Base-by-base conservation (phyloP, 768 basidiomycete species). In the Boletellus emodensis region DNA sequence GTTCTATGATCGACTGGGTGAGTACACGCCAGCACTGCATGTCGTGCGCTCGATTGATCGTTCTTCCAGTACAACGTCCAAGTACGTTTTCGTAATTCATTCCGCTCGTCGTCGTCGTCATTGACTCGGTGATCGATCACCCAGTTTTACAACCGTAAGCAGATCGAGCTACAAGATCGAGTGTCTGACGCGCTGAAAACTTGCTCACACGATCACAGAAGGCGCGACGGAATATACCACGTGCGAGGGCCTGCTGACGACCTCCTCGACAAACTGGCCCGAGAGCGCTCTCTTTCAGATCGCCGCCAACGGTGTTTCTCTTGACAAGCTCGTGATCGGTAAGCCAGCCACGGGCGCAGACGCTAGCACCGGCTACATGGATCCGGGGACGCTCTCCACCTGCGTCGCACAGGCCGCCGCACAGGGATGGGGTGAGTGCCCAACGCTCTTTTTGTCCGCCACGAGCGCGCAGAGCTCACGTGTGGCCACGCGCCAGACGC, bases 351-450 rank as follows among this genome's bases (percentile, higher is more conserved):
- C 65, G 22, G 32, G 62, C 1, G 60, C 58, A 3, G 75, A 76
- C 24, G 77, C 79, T 1, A 71, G 44, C 43, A 79, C 72, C 32
- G 76, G 84, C 7, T 88, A 78, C 67, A 82, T 90, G 57, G 71
- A 68, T 32, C 73, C 84, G 2, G 64, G 74, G 2, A 78, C 76
- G 14, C 71, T 90, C 17, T 77, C 82, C 0, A 64, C 66, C 3
- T 90, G 89, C 61, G 69, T 89, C 28, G 57, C 73, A 15, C 71
- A 82, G 64, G 88, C 84, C 0, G 78, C 81, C 56, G 59, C 55
- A n/a, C 51, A 75, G 51, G 87, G 85, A 26, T 90, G 87, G 87
- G 77, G 83, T 83, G 52, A 68, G 84, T 71, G 24, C 8, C 14
- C 37, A 22, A 22, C 13, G 40, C 20, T 20, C 8, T 20, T 49